These are phyloP conservation scores for Alisma plantagoaquatica DNA, from an alignment of 106 monocot genomes.

Conservation along the genomic window DNA sequence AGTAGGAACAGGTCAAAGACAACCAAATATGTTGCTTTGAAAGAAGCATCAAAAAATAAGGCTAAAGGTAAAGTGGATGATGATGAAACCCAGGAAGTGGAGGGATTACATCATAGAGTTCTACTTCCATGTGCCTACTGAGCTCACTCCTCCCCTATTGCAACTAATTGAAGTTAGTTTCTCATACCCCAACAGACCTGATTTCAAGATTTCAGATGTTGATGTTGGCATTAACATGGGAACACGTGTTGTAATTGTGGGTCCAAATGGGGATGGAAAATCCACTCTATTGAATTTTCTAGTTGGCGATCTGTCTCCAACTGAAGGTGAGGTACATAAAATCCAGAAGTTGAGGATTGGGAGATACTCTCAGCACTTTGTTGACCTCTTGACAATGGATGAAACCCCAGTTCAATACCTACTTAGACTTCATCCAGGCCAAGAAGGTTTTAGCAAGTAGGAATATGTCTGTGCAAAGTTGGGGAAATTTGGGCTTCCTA, in stretches of 20 bases:
- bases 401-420: slow-evolving; percentile 89
- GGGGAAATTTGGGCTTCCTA: slow-evolving; percentile 93
- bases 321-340: slow-evolving; percentile 71
- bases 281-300: slow-evolving; percentile 91
- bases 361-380: slow-evolving; percentile 97
- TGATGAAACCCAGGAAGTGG: slow-evolving; percentile 77
- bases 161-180: slow-evolving; percentile 95
- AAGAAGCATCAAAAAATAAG: slow-evolving; percentile 63
- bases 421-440: slow-evolving; percentile 79
- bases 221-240: slow-evolving; percentile 99
- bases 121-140: slow-evolving; percentile 95
- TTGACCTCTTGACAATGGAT: slow-evolving; percentile 88
- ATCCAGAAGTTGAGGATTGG: slow-evolving; percentile 96
- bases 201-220: slow-evolving; percentile 77
- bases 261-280: slow-evolving; percentile 94
- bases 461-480: slow-evolving; percentile 93
- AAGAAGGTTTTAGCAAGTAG: slow-evolving; percentile 89
- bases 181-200: slow-evolving; percentile 64
- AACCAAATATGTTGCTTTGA: slow-evolving; percentile 49
- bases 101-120: slow-evolving; percentile 89
- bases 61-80: slow-evolving; percentile 52
- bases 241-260: slow-evolving; percentile 88
- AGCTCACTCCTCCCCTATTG: slow-evolving; percentile 80
- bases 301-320: slow-evolving; percentile 68
- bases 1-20: slow-evolving; percentile 88